Conservation (phyloP, 306 rosid species). For the Clitoria ternatea region DNA sequence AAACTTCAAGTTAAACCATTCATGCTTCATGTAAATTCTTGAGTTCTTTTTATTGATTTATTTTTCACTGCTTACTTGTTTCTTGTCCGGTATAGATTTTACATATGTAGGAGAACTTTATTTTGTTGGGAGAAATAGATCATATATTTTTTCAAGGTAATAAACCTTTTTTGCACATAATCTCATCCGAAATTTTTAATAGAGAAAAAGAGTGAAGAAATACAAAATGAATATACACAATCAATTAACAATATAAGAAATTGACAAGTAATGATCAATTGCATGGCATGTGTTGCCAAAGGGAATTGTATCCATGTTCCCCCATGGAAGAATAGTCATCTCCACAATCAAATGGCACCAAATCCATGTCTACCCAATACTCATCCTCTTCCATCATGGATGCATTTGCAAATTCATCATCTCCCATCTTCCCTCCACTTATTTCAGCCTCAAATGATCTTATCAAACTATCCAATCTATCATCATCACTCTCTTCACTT, state of each 20-base stretch:
- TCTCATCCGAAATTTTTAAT: background rate
- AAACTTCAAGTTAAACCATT: too few species aligned
- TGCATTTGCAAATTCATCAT: background rate
- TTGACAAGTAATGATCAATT: background rate
- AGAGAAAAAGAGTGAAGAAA: background rate
- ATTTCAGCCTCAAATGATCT: constrained; percentile 53
- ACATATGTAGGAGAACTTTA: too few species aligned
- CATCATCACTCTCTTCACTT: constrained; percentile 35
- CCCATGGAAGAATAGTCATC: constrained; percentile 23
- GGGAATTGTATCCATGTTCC: constrained; percentile 27
- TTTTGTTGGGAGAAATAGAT: too few species aligned
- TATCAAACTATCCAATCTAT: constrained; percentile 33
- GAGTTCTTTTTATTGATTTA: too few species aligned
- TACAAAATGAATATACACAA: constrained; percentile 17
- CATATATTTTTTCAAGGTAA: too few species aligned
- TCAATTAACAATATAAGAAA: background rate
- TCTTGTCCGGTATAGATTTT: too few species aligned
- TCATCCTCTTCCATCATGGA: constrained; percentile 20
- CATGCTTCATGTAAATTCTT: too few species aligned
- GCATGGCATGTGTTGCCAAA: constrained; percentile 34
- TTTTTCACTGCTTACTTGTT: too few species aligned
- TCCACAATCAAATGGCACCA: constrained; percentile 30
- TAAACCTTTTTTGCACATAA: background rate
- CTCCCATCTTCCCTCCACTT: constrained; percentile 19
- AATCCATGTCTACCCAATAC: constrained; percentile 37